A percentile compares a stretch with the other conserved stretches of the same genome.
Evolutionary conservation across 2,329 filamentous ascomycete genomes (phyloP).

Genomic region (Clonostachys byssicola): DNA sequence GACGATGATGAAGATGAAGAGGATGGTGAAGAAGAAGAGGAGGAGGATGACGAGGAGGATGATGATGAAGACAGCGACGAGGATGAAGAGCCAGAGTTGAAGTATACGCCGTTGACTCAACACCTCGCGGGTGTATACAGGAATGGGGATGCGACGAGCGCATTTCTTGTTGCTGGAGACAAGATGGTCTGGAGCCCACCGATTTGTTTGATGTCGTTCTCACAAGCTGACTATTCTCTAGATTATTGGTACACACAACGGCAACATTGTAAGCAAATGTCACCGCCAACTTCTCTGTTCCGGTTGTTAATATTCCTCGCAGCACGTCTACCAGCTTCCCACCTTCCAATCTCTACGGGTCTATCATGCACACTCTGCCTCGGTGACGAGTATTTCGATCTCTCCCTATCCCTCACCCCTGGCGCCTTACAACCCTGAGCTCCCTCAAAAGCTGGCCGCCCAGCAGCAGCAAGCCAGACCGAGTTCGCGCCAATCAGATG

Average conservation of each 20-base stretch:
- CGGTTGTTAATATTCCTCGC: slow-evolving; percentile 16
- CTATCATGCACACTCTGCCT: slow-evolving; percentile 91
- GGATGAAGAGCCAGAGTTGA: slow-evolving; percentile 90
- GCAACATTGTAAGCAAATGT: slow-evolving; percentile 74
- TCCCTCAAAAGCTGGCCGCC: slow-evolving; percentile 24
- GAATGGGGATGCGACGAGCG: slow-evolving; percentile 91
- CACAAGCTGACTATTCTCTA: slow-evolving; percentile 34
- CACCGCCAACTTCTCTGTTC: neutral
- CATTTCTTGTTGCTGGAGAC: slow-evolving; percentile 86
- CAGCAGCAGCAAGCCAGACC: slow-evolving; percentile 25
- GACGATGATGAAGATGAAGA: slow-evolving; percentile 24
- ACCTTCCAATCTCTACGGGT: slow-evolving; percentile 76
- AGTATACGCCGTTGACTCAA: slow-evolving; percentile 84
- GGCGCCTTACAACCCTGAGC: slow-evolving; percentile 20
- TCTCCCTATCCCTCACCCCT: slow-evolving; percentile 72
- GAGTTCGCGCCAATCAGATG: slow-evolving; percentile 20
- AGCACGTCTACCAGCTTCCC: slow-evolving; percentile 85
- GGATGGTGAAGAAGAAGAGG: slow-evolving; percentile 39
- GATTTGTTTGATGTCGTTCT: neutral
- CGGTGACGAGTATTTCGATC: slow-evolving; percentile 83
- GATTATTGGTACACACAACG: slow-evolving; percentile 93
- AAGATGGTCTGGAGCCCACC: slow-evolving; percentile 70
- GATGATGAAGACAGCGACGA: slow-evolving; percentile 80
- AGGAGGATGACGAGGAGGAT: slow-evolving; percentile 55
- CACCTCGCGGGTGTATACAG: slow-evolving; percentile 79